Evolutionary conservation across 2,329 filamentous ascomycete species (phyloP), one percentile per base, ranked within the genome.

Genomic region (Byssothecium circinans): DNA sequence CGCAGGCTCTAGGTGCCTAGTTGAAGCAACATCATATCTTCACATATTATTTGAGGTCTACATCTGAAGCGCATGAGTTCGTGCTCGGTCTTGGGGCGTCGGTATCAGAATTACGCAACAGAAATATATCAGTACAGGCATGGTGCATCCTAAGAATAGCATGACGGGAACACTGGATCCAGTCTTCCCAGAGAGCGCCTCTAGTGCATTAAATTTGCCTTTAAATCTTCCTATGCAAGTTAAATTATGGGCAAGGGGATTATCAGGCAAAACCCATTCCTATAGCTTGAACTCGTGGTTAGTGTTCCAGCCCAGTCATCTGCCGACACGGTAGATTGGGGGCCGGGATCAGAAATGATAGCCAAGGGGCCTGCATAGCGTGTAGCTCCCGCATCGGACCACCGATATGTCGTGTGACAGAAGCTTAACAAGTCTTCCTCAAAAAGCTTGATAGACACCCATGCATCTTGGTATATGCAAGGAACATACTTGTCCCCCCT

Each of bases 1-100:
- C 39, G 8, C 54, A 57, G 29, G 42, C 43, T 1, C 40, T 54
- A 12, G 36, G 36, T 6, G 37, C 25, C 14, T 18, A 41, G 34
- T 30, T 23, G 22, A 23, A 30, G 17, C 27, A 22, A 3, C n/a
- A 22, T 25, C 10, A 25, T 25, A 5, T 6, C 23, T 25, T 25
- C 23, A 10, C 23, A 25, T 10, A 10, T 25, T 6, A 10, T 25
- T 10, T 25, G 23, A 25, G 5, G 23, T 6, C 10, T 25, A 25
- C 10, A 6, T 10, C 23, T 25, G 23, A 5, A 25, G 23, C 10
- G 23, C 23, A 25, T 25, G 10, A 25, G 5, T 25, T 25, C 23
- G 10, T 25, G 6, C 23, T 25, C 23, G 23, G 23, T 25, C 10
- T 5, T 25, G 5, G 44, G 17, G 19, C 30, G 27, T 11, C 15